phyloP scores from a whole-genome alignment of 306 rosid species.

The Styphnolobium japonicum region DNA sequence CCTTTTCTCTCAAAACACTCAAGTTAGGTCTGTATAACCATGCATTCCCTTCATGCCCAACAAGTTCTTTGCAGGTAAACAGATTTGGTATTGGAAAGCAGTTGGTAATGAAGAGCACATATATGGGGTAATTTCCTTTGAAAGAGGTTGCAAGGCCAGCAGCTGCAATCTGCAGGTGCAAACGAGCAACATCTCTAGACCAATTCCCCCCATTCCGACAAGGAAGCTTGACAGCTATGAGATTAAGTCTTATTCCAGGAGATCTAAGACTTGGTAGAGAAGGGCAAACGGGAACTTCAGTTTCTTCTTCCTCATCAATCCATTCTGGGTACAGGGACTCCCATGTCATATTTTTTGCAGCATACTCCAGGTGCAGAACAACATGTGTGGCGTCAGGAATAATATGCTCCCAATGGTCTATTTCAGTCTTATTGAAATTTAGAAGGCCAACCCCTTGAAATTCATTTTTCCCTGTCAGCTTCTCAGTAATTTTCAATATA shows the following conservation, averaged over 20 bases:
- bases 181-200: constrained; percentile 89
- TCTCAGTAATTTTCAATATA: constrained; percentile 43
- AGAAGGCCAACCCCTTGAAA: constrained; percentile 72
- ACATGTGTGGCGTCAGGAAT: constrained; percentile 53
- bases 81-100: constrained; percentile 84
- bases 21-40: constrained; percentile 86
- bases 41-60: constrained; percentile 55
- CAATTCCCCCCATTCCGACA: constrained; percentile 68
- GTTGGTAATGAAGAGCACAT: constrained; percentile 64
- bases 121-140: constrained; percentile 64
- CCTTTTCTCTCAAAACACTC: constrained; percentile 60
- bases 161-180: constrained; percentile 89
- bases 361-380: constrained; percentile 55
- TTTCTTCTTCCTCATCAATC: constrained; percentile 95
- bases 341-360: constrained; percentile 71
- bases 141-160: constrained; percentile 78
- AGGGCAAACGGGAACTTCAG: constrained; percentile 78
- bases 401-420: constrained; percentile 56
- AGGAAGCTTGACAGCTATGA: constrained; percentile 83
- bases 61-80: constrained; percentile 69
- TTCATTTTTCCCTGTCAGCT: constrained; percentile 37
- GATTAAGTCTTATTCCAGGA: constrained; percentile 64
- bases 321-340: constrained; percentile 87
- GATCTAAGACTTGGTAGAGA: constrained; percentile 62
- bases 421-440: constrained; percentile 66